Conservation (phyloP, 1,284 basidiomycete species). For the Fomitopsis schrenkii region DNA sequence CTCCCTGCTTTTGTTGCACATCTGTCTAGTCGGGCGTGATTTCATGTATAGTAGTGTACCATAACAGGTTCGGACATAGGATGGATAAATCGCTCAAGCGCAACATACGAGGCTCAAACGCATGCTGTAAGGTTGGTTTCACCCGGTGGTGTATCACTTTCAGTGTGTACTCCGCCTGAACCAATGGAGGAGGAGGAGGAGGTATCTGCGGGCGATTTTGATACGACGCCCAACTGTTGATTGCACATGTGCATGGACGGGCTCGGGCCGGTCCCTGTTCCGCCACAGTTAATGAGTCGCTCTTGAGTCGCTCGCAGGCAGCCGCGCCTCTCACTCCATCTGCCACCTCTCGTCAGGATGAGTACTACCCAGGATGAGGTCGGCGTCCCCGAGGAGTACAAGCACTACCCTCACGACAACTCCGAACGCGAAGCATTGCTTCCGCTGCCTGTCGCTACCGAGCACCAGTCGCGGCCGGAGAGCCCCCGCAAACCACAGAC, state of each 20-base stretch:
- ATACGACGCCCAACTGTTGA: no score
- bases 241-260: no score
- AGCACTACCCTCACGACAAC: slow-evolving; percentile 1
- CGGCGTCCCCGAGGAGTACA: slow-evolving; percentile 6
- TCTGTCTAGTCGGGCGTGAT: slow-evolving; percentile 6
- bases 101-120: no score
- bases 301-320: neutral
- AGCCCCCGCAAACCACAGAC: neutral
- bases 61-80: neutral
- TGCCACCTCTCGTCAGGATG: neutral
- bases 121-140: no score
- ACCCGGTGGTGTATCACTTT: no score
- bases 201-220: no score
- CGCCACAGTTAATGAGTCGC: neutral
- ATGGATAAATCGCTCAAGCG: no score
- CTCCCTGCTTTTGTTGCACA: slow-evolving; percentile 15
- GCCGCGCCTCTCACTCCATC: no score
- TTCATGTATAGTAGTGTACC: neutral
- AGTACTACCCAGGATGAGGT: neutral
- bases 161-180: no score
- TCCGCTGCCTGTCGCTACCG: neutral
- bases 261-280: neutral
- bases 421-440: slow-evolving; percentile 8
- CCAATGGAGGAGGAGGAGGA: no score
- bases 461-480: neutral